Base-by-base conservation (phyloP, 23 red algal species). In the Gracilaria caudata region DNA sequence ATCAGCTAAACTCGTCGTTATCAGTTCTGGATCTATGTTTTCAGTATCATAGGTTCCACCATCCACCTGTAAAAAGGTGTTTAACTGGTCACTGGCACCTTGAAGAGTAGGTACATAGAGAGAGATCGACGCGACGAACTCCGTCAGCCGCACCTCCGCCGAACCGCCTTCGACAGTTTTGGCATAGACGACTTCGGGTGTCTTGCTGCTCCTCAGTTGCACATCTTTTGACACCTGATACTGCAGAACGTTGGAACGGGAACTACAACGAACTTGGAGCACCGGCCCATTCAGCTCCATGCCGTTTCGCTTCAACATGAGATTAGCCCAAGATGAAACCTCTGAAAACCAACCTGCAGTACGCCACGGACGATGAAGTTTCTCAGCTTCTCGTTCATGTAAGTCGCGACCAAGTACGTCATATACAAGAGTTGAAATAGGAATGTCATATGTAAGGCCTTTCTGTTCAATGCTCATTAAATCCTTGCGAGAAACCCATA, bases 301-400 rank as follows among this genome's bases (percentile, higher is more conserved):
- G 16, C n/a, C 57, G n/a, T 61, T 61, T 61, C 26, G 57, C 57
- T 61, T 61, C 57, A 61, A 61, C 57, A 61, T 16, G 26, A 20
- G 26, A 61, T 61, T n/a, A 61, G 19, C 57, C 57, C 57, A 61
- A 61, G n/a, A 7, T 61, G 57, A 61, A 61, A 61, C 57, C 57
- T 61, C 19, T 16, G 57, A 61, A 61, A 61, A 61, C 57, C 57
- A 61, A 61, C 57, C 57, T n/a, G 19, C 57, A 61, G 20, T 61
- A 7, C 57, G 7, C 57, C 57, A 29, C 6, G 57, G 57, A 61
- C 57, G 19, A 61, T 13, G 19, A 54, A 54, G 19, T 13, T 19
- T 54, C 10, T 54, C 51, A 61, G 57, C 57, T 29, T 29, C 57
- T 61, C 57, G 57, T 61, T 61, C 7, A 61, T 4, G 19, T 61